A percentile compares a stretch with the other conserved stretches of the same genome.
Evolutionary conservation across 1,139 yeast genomes (phyloP).

Genomic region (Kodamaea ohmeri): DNA sequence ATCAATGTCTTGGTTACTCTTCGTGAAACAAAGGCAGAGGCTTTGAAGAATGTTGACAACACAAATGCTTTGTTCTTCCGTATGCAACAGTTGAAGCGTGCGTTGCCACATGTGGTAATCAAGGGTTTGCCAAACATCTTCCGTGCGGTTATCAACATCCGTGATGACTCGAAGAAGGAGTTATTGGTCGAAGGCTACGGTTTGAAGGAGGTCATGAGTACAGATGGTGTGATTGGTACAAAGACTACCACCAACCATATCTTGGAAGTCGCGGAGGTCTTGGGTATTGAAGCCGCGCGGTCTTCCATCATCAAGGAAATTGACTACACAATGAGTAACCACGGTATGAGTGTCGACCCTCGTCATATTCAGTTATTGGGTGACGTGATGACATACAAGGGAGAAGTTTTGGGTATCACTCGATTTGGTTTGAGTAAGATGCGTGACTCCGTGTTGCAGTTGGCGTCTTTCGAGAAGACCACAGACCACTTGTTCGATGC

Average conservation of each 20-base stretch:
- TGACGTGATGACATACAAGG: constrained; percentile 98
- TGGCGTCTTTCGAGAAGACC: constrained; percentile 97
- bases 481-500: constrained; percentile 98
- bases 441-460: constrained; percentile 96
- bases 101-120: constrained; percentile 81
- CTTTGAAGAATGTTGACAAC: constrained; percentile 39
- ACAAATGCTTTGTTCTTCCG: constrained; percentile 75
- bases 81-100: constrained; percentile 85
- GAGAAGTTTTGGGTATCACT: constrained; percentile 96
- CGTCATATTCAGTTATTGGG: constrained; percentile 97
- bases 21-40: constrained; percentile 50
- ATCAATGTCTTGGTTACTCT: constrained; percentile 71
- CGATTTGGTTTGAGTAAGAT: constrained; percentile 96
- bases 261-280: constrained; percentile 80
- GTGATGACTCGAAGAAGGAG: constrained; percentile 83
- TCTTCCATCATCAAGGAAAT: constrained; percentile 90
- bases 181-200: constrained; percentile 97
- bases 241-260: constrained; percentile 90
- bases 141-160: constrained; percentile 93
- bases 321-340: constrained; percentile 97
- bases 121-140: constrained; percentile 90
- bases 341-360: constrained; percentile 99
- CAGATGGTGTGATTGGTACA: constrained; percentile 92
- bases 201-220: constrained; percentile 90
- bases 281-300: constrained; percentile 98